A percentile compares a stretch with the other conserved stretches of the same genome.
Evolutionary conservation across 2,329 filamentous ascomycete genomes (phyloP).

Genomic region (Monilinia laxa): DNA sequence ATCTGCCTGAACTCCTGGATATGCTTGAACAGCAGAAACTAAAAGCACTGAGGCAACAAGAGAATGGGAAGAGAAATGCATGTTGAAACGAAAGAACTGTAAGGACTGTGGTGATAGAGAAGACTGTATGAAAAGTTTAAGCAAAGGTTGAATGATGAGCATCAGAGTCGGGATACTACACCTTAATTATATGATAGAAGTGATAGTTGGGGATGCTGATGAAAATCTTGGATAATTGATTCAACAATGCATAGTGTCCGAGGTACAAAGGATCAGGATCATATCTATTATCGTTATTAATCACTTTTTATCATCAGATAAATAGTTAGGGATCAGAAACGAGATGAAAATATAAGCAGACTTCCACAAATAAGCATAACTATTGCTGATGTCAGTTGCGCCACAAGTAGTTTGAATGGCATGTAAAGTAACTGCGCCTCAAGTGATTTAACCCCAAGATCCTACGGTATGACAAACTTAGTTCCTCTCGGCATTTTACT

Average conservation of each 20-base stretch:
- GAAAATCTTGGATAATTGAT: background rate
- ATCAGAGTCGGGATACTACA: background rate
- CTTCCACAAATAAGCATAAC: background rate
- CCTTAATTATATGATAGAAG: slow-evolving; percentile 9
- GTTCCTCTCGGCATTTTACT: background rate
- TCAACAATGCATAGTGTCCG: background rate
- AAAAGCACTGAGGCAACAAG: slow-evolving; percentile 12
- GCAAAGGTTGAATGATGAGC: background rate
- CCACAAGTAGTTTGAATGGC: background rate
- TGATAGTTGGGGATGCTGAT: background rate
- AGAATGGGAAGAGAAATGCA: slow-evolving; percentile 12
- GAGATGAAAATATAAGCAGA: slow-evolving; percentile 15
- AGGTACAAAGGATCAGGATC: slow-evolving; percentile 13
- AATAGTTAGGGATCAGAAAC: background rate
- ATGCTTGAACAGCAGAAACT: slow-evolving; percentile 11
- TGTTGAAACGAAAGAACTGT: slow-evolving; percentile 11
- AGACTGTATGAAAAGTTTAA: background rate
- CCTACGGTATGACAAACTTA: slow-evolving; percentile 9
- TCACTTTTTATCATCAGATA: slow-evolving; percentile 2
- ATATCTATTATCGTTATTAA: slow-evolving; percentile 5
- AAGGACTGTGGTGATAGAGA: slow-evolving; percentile 3
- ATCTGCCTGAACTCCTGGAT: slow-evolving; percentile 9
- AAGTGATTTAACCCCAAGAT: slow-evolving; percentile 15
- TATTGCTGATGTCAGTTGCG: background rate
- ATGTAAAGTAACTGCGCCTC: slow-evolving; percentile 4